These are phyloP conservation scores for Globisporangium abappressorium DNA, from an alignment of 352 stramenopile genomes.

Conservation along the genomic window DNA sequence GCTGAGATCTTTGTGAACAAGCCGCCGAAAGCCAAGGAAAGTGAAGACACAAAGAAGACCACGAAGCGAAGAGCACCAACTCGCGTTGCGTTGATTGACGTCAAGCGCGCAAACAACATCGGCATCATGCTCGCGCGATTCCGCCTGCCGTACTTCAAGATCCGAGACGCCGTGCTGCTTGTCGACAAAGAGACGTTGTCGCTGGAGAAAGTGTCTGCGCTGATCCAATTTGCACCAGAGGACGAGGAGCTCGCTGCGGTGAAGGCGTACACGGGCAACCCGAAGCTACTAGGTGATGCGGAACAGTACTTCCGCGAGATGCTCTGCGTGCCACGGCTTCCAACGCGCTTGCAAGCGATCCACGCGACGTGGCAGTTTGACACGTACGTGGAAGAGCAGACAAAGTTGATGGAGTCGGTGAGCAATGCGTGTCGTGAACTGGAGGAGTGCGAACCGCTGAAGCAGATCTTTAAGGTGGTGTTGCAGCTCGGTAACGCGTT, in stretches of 20 bases:
- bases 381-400: constrained; percentile 76
- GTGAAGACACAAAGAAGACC: constrained; percentile 40
- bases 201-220: constrained; percentile 61
- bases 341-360: constrained; percentile 70
- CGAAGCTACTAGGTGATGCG: constrained; percentile 72
- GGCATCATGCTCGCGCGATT: constrained; percentile 86
- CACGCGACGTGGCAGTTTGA: constrained; percentile 86
- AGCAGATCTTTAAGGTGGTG: constrained; percentile 85
- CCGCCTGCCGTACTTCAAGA: constrained; percentile 75
- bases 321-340: constrained; percentile 54
- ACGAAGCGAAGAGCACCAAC: constrained; percentile 61
- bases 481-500: constrained; percentile 88
- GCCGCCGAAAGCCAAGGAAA: constrained; percentile 52
- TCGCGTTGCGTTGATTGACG: constrained; percentile 76
- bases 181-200: constrained; percentile 79
- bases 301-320: constrained; percentile 82
- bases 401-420: constrained; percentile 76
- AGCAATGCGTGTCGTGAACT: constrained; percentile 88
- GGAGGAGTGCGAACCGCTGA: constrained; percentile 82
- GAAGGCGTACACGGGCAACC: constrained; percentile 56
- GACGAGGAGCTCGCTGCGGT: constrained; percentile 68
- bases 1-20: constrained; percentile 84
- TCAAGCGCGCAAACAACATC: constrained; percentile 85
- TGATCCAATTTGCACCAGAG: constrained; percentile 81
- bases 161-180: constrained; percentile 70